Base-by-base conservation (phyloP, 352 stramenopile species). In the Globisporangium acanthophoron region DNA sequence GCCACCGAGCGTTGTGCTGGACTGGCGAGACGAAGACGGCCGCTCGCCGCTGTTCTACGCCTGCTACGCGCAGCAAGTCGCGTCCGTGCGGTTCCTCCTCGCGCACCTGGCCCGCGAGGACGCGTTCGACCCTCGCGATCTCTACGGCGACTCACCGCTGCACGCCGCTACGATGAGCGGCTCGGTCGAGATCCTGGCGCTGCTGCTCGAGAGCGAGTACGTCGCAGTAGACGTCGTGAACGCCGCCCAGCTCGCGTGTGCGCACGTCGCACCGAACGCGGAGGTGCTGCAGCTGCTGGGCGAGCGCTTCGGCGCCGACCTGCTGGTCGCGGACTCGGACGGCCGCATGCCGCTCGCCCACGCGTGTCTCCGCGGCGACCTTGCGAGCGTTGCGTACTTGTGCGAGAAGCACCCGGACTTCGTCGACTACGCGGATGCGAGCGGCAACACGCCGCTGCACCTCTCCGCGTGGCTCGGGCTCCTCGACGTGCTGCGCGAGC, bases 11-110 rank as follows among this genome's bases (percentile, higher is more conserved):
- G 63, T 57, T 5, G 67, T 77, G 18, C 59, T 88, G 24, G 74
- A 86, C 52, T 83, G 73, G 73, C 61, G 73, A 47, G 77, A 87
- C 62, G 72, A 80, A 46, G 76, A 88, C 52, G 81, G 82, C 3
- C 76, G 79, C 0, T 85, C 79, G 0, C 78, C 82, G 6, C 50
- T 92, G 5, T 92, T 88, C 62, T 92, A 89, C 55, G 79, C 82
- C 4, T 88, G 78, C 43, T 90, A 86, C 52, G 69, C 79, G 0
- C 64, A 73, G 1, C 77, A 92, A 40, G 16, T 80, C 12, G 69
- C 76, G 9, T 73, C 60, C 16, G 69, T 84, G 2, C 53, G 48
- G 24, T 82, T 80, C n/a, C 50, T 91, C 1, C n/a, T 88, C 3
- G 54, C 52, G 12, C 29, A 45, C 21, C 44, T 53, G 54, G 31